Evolutionary conservation across 176 grass and related monocot species (phyloP).

Genomic region (Juncus effusus): DNA sequence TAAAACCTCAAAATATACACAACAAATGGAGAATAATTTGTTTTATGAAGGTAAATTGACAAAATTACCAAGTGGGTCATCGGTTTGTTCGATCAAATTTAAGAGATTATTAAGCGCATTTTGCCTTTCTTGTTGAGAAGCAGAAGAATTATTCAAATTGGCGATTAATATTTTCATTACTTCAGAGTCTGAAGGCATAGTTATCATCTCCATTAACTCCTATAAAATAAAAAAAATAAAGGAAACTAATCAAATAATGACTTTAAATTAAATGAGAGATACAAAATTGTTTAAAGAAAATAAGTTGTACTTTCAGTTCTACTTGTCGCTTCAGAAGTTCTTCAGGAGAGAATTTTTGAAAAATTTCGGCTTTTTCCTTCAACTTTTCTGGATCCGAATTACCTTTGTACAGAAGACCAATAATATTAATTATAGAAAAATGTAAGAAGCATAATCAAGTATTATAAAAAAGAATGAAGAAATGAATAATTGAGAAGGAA

Average conservation of each 20-base stretch:
- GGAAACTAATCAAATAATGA: background rate
- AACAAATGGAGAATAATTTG: too few species aligned
- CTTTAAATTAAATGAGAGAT: background rate
- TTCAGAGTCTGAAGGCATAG: conserved; percentile 81
- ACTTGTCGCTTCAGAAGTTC: conserved; percentile 49
- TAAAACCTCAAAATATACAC: background rate
- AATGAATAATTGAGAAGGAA: background rate
- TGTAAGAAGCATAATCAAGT: background rate
- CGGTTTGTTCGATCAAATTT: conserved; percentile 77
- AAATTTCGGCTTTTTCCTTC: conserved; percentile 59
- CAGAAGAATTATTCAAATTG: conserved; percentile 83
- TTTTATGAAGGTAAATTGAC: too few species aligned
- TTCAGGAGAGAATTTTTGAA: conserved; percentile 55
- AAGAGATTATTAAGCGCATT: conserved; percentile 76
- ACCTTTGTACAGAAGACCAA: conserved; percentile 36
- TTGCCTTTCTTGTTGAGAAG: conserved; percentile 58
- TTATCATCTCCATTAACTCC: conserved; percentile 90
- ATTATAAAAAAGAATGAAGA: background rate
- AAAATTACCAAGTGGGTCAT: conserved; percentile 77
- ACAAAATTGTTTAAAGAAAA: background rate
- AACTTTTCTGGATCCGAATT: conserved; percentile 87
- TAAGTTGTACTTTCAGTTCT: conserved; percentile 71
- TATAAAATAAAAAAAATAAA: conserved; percentile 25
- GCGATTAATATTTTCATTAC: conserved; percentile 86
- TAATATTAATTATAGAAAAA: background rate